phyloP scores from a whole-genome alignment of 2,329 filamentous ascomycete genomes.

The Canariomyces notabilis region DNA sequence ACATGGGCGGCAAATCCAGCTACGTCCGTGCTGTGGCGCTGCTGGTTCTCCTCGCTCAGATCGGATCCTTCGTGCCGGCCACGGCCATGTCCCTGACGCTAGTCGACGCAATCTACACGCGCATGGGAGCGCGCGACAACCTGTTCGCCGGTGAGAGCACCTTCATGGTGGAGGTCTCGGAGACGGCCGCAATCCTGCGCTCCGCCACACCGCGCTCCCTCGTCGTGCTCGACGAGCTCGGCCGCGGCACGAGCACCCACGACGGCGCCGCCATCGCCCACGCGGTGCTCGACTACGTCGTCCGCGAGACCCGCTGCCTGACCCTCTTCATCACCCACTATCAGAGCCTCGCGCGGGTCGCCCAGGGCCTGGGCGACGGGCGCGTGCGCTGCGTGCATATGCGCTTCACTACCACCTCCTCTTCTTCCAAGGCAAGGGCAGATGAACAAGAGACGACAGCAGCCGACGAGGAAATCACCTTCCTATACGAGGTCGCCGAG shows the following conservation, averaged over 20 bases:
- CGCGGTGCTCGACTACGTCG: conserved; percentile 80
- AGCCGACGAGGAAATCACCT: conserved; percentile 76
- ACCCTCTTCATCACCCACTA: conserved; percentile 98
- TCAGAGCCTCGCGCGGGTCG: conserved; percentile 71
- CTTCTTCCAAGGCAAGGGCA: neutral
- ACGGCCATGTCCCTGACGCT: conserved; percentile 68
- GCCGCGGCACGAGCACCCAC: conserved; percentile 87
- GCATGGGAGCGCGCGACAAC: conserved; percentile 95
- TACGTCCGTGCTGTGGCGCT: conserved; percentile 92
- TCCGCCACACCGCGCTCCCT: conserved; percentile 78
- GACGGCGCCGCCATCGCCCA: conserved; percentile 95
- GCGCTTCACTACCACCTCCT: conserved; percentile 59
- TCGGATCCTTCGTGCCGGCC: conserved; percentile 91
- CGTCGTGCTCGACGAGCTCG: conserved; percentile 91
- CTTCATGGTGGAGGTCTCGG: conserved; percentile 96
- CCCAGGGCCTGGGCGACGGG: conserved; percentile 58
- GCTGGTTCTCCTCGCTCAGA: conserved; percentile 88
- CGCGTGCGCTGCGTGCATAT: conserved; percentile 86
- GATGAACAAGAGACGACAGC: conserved; percentile 25
- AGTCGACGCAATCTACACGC: conserved; percentile 86
- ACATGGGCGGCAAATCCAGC: conserved; percentile 99
- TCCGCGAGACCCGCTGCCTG: conserved; percentile 66
- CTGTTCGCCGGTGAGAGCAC: conserved; percentile 92
- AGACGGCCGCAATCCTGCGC: conserved; percentile 87
- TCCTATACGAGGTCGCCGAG: conserved; percentile 86